Evolutionary conservation across 164 flowering plant species (phyloP), one percentile per base, ranked within the genome.

Genomic region (Macadamia tetraphylla): DNA sequence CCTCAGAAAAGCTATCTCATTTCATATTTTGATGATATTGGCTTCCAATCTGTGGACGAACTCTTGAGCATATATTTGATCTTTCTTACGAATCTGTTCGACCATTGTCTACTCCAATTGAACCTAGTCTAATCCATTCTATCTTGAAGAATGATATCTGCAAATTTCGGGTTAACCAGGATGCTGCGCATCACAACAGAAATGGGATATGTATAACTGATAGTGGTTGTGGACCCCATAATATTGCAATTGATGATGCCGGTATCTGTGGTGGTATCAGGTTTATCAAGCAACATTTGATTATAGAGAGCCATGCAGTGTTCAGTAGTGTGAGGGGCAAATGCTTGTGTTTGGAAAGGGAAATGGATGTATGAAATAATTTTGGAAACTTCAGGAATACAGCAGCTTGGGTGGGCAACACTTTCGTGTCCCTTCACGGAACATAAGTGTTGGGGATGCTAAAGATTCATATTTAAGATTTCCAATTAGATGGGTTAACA

Each of bases 311-410:
- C 82, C 74, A 84, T 35, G 87, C 94, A 32, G 69, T 85, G 78
- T 91, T 93, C 69, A 91, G 97, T 76, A 93, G 98, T 74, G 90
- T 76, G 31, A 82, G 98, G 23, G 73, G 92, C 96, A 48, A 91
- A 91, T 83, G 80, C 85, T 15, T 94, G 85, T 82, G 88, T 88
- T 48, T 88, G 92, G 91, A 84, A 84, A 76, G 96, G 97, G 56
- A 91, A 91, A 80, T 94, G 98, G 98, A 94, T 94, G 98, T 94
- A 88, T 77, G 98, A 94, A 81, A 96, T 87, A 57, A 80, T 79
- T 63, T 73, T 94, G 40, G 98, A 89, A 78, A 94, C 97, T 73
- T 79, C 88, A 0, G 98, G 97, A 43, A 78, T 89, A 65, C 97
- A 89, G 73, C 96, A 89, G 79, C 85, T 94, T 72, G 98, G 98